phyloP scores from a whole-genome alignment of 2,329 filamentous ascomycete species.

The Pleurostoma richardsiae region DNA sequence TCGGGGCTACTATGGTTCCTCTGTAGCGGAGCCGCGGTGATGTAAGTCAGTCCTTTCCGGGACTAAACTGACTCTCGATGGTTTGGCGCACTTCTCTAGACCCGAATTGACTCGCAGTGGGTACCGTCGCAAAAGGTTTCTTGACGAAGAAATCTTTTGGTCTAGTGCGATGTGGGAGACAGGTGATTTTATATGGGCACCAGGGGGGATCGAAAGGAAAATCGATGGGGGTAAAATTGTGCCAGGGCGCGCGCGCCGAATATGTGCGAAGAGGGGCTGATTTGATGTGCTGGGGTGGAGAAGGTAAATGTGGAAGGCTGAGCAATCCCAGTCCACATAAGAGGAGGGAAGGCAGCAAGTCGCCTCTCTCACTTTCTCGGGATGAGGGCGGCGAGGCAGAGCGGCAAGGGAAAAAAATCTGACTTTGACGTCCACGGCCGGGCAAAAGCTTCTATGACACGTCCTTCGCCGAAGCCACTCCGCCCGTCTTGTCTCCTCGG shows the following conservation, averaged over 20 bases:
- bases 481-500: no score
- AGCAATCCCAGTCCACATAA: conserved; percentile 1
- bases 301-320: conserved; percentile 1
- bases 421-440: neutral
- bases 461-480: no score
- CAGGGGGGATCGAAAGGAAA: neutral
- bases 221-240: neutral
- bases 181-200: neutral
- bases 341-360: neutral
- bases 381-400: neutral
- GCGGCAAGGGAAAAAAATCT: neutral
- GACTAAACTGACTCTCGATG: neutral
- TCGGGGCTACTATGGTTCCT: neutral
- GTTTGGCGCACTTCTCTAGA: neutral
- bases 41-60: neutral
- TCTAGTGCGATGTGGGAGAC: neutral
- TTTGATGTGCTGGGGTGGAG: neutral
- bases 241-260: neutral
- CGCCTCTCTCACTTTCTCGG: neutral
- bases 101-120: neutral
- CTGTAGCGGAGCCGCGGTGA: neutral
- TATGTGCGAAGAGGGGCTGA: conserved; percentile 1
- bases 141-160: neutral
- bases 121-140: neutral
- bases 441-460: no score